Evolutionary conservation across 2,329 filamentous ascomycete species (phyloP).

Genomic region (Trichophyton benhamiae): DNA sequence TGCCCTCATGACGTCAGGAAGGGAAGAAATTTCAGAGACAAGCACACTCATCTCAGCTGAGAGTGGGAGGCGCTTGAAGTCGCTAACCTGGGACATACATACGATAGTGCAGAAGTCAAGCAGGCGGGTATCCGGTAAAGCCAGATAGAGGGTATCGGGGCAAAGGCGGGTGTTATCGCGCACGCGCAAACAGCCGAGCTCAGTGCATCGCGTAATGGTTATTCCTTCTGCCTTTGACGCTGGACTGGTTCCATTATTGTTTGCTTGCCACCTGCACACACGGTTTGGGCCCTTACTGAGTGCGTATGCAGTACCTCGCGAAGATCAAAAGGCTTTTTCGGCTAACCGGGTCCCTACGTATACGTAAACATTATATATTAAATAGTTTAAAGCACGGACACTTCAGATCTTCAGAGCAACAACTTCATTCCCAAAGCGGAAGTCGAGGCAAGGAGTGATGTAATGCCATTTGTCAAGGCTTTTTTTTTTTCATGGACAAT

Average conservation of each 20-base stretch:
- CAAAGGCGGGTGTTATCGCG: not conserved
- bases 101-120: not conserved
- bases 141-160: not conserved
- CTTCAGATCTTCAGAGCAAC: not conserved
- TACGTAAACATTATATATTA: not conserved
- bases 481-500: not conserved
- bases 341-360: not conserved
- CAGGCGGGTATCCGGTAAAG: not conserved
- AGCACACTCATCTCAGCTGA: not conserved
- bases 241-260: not conserved
- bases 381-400: not conserved
- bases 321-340: not conserved
- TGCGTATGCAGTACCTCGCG: not conserved
- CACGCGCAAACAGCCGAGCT: not conserved
- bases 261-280: not conserved
- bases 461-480: not conserved
- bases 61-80: constrained; percentile 1
- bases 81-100: not conserved
- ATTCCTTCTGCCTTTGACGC: not conserved
- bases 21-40: not conserved
- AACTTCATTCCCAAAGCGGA: not conserved
- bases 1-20: not conserved
- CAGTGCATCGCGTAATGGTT: not conserved
- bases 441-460: not conserved
- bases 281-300: not conserved